phyloP scores from a whole-genome alignment of 1,139 yeast species.

The Candida glucosophila region DNA sequence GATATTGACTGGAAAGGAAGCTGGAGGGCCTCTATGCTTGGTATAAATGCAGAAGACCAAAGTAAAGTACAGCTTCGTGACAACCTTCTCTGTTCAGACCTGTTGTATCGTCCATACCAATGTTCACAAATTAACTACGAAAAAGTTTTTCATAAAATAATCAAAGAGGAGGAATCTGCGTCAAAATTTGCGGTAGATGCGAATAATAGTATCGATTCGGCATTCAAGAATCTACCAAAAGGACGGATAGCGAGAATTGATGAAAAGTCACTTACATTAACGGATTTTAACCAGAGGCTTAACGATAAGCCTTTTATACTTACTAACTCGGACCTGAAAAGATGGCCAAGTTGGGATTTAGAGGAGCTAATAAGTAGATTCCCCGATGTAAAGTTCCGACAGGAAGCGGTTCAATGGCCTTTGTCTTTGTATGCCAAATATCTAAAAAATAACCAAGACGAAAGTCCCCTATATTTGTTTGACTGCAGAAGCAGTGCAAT shows the following conservation, averaged over 20 bases:
- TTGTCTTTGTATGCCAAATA: constrained; percentile 55
- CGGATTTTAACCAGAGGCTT: constrained; percentile 38
- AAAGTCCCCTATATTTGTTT: constrained; percentile 75
- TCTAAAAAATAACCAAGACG: constrained; percentile 56
- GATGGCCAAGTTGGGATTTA: constrained; percentile 71
- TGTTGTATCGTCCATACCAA: constrained; percentile 70
- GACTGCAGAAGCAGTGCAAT: constrained; percentile 70
- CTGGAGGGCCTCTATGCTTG: constrained; percentile 61
- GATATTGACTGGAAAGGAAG: constrained; percentile 55
- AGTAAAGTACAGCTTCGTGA: constrained; percentile 33
- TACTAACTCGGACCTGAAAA: constrained; percentile 20
- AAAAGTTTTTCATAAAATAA: constrained; percentile 35
- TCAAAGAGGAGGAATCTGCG: constrained; percentile 34
- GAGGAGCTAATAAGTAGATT: constrained; percentile 41
- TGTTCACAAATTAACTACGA: constrained; percentile 63
- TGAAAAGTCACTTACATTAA: constrained; percentile 31
- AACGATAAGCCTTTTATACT: constrained; percentile 62
- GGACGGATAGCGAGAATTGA: constrained; percentile 40
- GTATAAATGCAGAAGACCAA: constrained; percentile 21
- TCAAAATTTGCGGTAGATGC: neutral
- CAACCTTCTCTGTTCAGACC: constrained; percentile 42
- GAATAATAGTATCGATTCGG: constrained; percentile 16
- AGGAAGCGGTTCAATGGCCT: constrained; percentile 81
- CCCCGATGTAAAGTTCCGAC: constrained; percentile 59
- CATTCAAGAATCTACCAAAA: constrained; percentile 14